Conservation (phyloP, 768 basidiomycete species). For the Amanita molliuscula region DNA sequence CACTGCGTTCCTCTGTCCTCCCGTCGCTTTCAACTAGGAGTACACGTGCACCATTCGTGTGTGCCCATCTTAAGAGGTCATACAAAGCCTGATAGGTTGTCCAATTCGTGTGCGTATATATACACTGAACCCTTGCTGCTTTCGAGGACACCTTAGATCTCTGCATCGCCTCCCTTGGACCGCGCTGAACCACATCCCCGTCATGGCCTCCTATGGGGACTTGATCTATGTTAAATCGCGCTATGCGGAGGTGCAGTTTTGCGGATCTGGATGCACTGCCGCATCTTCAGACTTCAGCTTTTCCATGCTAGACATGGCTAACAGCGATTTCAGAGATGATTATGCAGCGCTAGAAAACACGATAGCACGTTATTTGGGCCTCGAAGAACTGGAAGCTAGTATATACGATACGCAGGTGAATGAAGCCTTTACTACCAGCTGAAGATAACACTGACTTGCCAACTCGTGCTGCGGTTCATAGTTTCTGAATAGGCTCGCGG, state of each 20-base stretch:
- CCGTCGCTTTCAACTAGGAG: no score
- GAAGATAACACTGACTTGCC: neutral
- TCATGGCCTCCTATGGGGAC: neutral
- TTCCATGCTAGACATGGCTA: constrained; percentile 4
- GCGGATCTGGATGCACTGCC: neutral
- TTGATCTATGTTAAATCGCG: neutral
- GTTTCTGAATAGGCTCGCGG: neutral
- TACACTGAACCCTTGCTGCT: no score
- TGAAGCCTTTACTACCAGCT: neutral
- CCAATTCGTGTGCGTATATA: no score
- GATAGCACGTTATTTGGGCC: neutral
- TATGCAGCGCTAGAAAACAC: neutral
- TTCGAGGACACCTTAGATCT: no score
- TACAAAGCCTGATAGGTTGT: no score
- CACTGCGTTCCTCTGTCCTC: no score
- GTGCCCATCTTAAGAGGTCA: no score
- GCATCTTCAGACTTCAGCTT: neutral
- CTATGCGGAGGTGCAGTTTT: neutral
- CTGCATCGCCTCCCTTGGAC: no score
- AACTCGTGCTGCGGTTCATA: neutral
- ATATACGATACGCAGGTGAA: neutral
- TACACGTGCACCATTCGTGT: no score
- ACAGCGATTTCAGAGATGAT: neutral
- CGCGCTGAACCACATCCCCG: neutral
- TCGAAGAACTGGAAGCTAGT: neutral